Conservation (phyloP, 805 yeast species). For the Pichia exigua region DNA sequence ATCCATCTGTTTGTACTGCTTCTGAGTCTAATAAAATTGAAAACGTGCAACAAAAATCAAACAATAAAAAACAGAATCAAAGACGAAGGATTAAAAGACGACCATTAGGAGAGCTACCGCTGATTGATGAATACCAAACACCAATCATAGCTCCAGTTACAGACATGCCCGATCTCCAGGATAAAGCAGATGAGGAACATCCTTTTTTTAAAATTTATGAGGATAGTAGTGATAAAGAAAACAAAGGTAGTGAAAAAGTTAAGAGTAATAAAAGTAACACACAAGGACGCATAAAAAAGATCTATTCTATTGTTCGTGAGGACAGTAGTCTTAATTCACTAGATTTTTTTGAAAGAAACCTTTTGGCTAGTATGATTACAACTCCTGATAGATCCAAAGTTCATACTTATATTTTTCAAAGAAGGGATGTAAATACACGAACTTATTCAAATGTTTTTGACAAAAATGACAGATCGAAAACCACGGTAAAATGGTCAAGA, state of each 20-base stretch:
- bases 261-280: neutral
- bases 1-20: neutral
- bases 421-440: neutral
- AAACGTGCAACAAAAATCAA: neutral
- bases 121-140: neutral
- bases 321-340: neutral
- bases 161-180: neutral
- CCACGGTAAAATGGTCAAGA: too few species aligned
- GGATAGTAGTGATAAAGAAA: neutral
- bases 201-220: neutral
- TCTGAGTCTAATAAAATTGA: conserved; percentile 4
- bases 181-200: neutral
- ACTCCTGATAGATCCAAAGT: neutral
- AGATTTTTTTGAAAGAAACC: neutral
- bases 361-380: neutral
- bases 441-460: neutral
- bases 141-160: neutral
- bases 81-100: neutral
- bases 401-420: neutral
- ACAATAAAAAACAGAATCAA: neutral
- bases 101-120: neutral
- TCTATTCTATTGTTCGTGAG: neutral
- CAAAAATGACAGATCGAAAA: neutral
- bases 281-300: neutral
- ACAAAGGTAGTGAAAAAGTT: neutral